A percentile compares a stretch with the other conserved stretches of the same genome.
These are phyloP conservation scores for Nymphaea colorata DNA, from an alignment of 164 flowering plant genomes.

Conservation along the genomic window DNA sequence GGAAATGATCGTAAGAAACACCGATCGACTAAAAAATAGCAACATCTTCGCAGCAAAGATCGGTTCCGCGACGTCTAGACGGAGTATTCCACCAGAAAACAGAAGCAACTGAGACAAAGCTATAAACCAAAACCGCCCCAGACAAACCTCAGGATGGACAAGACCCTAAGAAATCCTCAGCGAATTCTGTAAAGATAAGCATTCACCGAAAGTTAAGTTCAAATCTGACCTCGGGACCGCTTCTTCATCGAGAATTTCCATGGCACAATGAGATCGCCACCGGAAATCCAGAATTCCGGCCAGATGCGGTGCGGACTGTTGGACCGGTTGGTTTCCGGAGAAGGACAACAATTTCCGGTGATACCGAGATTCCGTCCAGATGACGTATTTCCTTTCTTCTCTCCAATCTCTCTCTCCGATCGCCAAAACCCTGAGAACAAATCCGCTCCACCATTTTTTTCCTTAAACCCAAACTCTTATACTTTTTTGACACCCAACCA, in stretches of 20 bases:
- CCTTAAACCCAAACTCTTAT: not conserved
- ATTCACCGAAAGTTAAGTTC: not conserved
- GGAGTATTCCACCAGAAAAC: not conserved
- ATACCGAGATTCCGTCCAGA: constrained; percentile 3
- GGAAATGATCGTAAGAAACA: too few species aligned
- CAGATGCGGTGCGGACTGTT: not conserved
- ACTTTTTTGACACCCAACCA: not conserved
- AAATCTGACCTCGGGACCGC: not conserved
- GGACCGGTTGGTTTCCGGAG: constrained; percentile 2
- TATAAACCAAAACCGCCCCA: not conserved
- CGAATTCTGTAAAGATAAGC: not conserved
- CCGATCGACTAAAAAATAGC: too few species aligned
- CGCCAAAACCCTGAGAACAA: not conserved
- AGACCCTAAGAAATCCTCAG: not conserved
- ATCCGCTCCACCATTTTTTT: not conserved
- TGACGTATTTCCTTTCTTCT: not conserved
- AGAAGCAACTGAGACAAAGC: too few species aligned
- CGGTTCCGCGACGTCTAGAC: too few species aligned
- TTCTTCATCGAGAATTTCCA: not conserved
- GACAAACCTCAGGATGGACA: not conserved
- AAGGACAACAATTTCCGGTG: not conserved
- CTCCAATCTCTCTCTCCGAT: not conserved
- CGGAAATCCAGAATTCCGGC: constrained; percentile 1
- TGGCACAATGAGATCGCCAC: not conserved
- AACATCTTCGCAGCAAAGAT: too few species aligned